Base-by-base conservation (phyloP, 139 green algal genomes). In the Tetradesmus obliquus region DNA sequence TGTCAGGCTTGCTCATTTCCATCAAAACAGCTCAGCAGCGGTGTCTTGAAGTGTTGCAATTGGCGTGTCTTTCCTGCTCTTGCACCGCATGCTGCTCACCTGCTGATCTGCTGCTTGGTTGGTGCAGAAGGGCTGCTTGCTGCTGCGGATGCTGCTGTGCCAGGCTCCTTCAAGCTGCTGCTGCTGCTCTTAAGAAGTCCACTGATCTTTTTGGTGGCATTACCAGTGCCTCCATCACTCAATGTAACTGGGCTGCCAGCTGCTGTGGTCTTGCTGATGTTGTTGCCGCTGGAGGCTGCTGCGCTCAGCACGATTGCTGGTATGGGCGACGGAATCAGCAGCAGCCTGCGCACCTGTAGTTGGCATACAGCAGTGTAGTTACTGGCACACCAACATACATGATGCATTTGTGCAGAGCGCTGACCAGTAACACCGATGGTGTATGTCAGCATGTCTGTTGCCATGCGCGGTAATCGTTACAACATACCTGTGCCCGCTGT, bases 401-500 rank as follows among this genome's bases (percentile, higher is more conserved):
- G 15, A 81, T 81, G 72, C 72, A 81, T 53, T 0, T 51, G 32
- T 45, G 32, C 32, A 45, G 32, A 45, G 32, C 32, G 32, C 32
- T 45, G 32, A 45, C 32, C 32, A 81, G 19, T 22, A 10, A 20
- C 72, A 81, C 45, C 13, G 76, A 55, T 54, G 76, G 19, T 53
- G 12, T 7, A 10, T 20, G 54, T 22, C 76, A 83, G 5, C n/a
- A 54, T 19, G n/a, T 20, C n/a, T 53, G 5, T 8, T 55, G n/a
- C n/a, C n/a, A 51, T 81, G 20, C 20, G 72, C 24, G 53, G 8
- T 13, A 12, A 54, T 22, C 9, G 5, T 3, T 82, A 9, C n/a
- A 54, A 22, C 76, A 5, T 8, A 92, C 88, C 80, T 92, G 88
- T 20, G 93, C 93, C 17, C 97, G 85, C 93, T 98, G 97, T 53